Evolutionary conservation across 1,284 basidiomycete species (phyloP).

Genomic region (Mycena sp.): DNA sequence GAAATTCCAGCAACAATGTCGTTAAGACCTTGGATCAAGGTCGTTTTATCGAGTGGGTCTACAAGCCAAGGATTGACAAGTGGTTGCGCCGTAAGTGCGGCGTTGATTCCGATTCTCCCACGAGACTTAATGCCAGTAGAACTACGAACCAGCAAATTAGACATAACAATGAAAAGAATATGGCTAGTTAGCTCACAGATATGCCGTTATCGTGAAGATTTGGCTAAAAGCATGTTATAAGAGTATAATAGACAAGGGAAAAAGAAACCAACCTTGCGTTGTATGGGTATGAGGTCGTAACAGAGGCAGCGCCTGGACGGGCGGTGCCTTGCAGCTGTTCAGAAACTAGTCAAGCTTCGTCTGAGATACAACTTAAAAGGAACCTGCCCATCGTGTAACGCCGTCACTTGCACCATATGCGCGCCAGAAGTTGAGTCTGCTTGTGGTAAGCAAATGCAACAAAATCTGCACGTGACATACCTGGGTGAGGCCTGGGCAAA

Average conservation of each 20-base stretch:
- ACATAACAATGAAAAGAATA: background rate
- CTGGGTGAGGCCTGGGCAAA: slow-evolving; percentile 66
- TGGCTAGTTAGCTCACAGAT: slow-evolving; percentile 49
- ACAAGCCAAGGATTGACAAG: slow-evolving; percentile 67
- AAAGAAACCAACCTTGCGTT: slow-evolving; percentile 48
- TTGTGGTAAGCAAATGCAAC: background rate
- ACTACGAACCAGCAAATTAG: slow-evolving; percentile 35
- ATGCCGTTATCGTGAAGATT: slow-evolving; percentile 70
- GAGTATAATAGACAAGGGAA: background rate
- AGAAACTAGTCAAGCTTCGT: too few species aligned
- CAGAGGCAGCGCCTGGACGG: slow-evolving; percentile 67
- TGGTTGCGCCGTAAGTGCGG: slow-evolving; percentile 57
- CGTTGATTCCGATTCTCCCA: slow-evolving; percentile 68
- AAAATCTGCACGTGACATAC: slow-evolving; percentile 37
- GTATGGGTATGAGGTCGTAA: slow-evolving; percentile 59
- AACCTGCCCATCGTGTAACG: slow-evolving; percentile 57
- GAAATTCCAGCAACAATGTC: slow-evolving; percentile 55
- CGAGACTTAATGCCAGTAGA: slow-evolving; percentile 68
- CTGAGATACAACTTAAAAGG: too few species aligned
- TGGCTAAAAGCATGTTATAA: slow-evolving; percentile 39
- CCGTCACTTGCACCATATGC: slow-evolving; percentile 56
- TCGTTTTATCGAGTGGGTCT: slow-evolving; percentile 62
- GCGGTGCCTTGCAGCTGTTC: slow-evolving; percentile 71
- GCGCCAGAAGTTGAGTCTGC: slow-evolving; percentile 71
- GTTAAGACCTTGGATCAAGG: slow-evolving; percentile 59